Percentiles rank a stretch among this genome's conserved stretches.
These are phyloP conservation scores for Cladophialophora psammophila DNA, from an alignment of 2,329 filamentous ascomycete species.

Conservation along the genomic window DNA sequence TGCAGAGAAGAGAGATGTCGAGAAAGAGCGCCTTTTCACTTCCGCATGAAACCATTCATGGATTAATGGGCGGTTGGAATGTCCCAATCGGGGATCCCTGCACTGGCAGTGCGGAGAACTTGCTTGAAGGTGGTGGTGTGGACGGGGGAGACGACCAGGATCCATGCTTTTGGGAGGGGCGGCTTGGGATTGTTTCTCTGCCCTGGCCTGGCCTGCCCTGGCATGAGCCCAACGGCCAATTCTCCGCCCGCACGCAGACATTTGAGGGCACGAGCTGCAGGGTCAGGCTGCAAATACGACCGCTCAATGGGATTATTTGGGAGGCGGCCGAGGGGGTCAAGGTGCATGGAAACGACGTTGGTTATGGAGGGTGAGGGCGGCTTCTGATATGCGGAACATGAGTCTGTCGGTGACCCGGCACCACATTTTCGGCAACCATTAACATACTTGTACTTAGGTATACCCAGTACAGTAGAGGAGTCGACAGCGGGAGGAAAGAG, in stretches of 20 bases:
- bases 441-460: no score
- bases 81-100: neutral
- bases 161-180: neutral
- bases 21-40: neutral
- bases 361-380: slow-evolving; percentile 19
- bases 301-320: slow-evolving; percentile 8
- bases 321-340: neutral
- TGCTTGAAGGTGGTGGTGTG: neutral
- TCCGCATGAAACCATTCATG: neutral
- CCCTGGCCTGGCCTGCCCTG: slow-evolving; percentile 21
- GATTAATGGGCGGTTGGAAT: neutral
- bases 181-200: slow-evolving; percentile 2
- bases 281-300: neutral
- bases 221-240: slow-evolving; percentile 24
- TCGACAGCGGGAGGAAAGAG: slow-evolving; percentile 11
- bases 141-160: neutral
- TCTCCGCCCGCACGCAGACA: slow-evolving; percentile 17
- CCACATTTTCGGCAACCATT: slow-evolving; percentile 11
- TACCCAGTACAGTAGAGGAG: neutral
- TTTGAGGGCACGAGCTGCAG: slow-evolving; percentile 20
- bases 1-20: neutral
- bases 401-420: slow-evolving; percentile 15
- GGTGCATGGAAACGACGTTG: slow-evolving; percentile 14
- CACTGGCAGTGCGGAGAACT: neutral
- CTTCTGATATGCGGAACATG: slow-evolving; percentile 10